Percentiles rank a stretch among this genome's conserved stretches.
phyloP scores from a whole-genome alignment of 208 protist species.

The Angomonas desouzai region DNA sequence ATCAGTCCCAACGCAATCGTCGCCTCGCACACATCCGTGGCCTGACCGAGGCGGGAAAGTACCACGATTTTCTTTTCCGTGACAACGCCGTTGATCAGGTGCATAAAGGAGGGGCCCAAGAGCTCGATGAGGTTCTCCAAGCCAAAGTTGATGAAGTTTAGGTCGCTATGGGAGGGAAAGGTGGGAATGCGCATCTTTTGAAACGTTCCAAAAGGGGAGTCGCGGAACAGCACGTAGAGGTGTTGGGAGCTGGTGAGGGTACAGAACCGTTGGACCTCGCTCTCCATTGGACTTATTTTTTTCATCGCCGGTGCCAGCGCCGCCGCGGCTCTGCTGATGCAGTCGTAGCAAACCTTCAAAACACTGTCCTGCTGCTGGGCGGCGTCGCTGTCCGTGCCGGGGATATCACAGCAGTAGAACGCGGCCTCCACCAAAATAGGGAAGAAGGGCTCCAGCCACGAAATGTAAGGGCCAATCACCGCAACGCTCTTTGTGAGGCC shows the following conservation, averaged over 20 bases:
- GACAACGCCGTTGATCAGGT: slow-evolving; percentile 48
- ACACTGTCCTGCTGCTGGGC: slow-evolving; percentile 43
- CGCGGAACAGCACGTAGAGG: slow-evolving; percentile 35
- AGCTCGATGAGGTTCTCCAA: slow-evolving; percentile 57
- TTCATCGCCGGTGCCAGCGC: slow-evolving; percentile 21
- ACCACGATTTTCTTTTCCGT: slow-evolving; percentile 75
- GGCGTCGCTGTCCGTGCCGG: slow-evolving; percentile 42
- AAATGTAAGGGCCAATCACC: slow-evolving; percentile 53
- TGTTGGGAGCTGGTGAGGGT: slow-evolving; percentile 27
- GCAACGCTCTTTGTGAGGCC: slow-evolving; percentile 82
- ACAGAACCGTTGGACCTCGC: slow-evolving; percentile 33
- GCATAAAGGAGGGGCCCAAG: slow-evolving; percentile 55
- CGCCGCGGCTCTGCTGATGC: slow-evolving; percentile 32
- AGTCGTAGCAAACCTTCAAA: slow-evolving; percentile 52
- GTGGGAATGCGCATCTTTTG: slow-evolving; percentile 47
- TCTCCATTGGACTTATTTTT: slow-evolving; percentile 26
- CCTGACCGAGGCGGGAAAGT: slow-evolving; percentile 46
- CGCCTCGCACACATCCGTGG: slow-evolving; percentile 72
- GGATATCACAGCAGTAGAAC: slow-evolving; percentile 63
- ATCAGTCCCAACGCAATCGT: slow-evolving; percentile 59
- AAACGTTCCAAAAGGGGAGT: slow-evolving; percentile 40
- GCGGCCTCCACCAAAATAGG: slow-evolving; percentile 59
- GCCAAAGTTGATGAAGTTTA: slow-evolving; percentile 46
- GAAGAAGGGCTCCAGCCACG: slow-evolving; percentile 74
- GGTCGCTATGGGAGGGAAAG: slow-evolving; percentile 41